These are phyloP conservation scores for Pseudogymnoascus sp. DNA, from an alignment of 2,329 filamentous ascomycete genomes.

Conservation along the genomic window DNA sequence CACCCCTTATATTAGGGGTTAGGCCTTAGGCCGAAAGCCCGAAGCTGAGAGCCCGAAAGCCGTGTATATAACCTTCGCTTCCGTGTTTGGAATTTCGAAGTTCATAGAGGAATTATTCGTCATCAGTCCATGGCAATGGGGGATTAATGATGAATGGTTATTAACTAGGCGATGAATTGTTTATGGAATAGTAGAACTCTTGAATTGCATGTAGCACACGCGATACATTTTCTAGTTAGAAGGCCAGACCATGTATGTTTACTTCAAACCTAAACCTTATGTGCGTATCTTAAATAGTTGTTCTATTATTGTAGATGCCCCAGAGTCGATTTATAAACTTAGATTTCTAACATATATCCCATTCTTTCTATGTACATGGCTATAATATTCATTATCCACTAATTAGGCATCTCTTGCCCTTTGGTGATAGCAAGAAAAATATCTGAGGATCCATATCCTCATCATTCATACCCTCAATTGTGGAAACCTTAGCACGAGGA, in stretches of 20 bases:
- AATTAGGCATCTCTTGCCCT: slow-evolving; percentile 28
- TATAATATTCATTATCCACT: background rate
- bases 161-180: too few species aligned
- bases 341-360: background rate
- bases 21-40: too few species aligned
- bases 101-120: too few species aligned
- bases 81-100: background rate
- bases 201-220: too few species aligned
- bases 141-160: too few species aligned
- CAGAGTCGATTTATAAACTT: slow-evolving; percentile 21
- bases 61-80: background rate
- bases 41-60: too few species aligned
- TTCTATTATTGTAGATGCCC: slow-evolving; percentile 37
- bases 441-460: slow-evolving; percentile 29
- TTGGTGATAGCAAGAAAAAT: slow-evolving; percentile 29
- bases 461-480: slow-evolving; percentile 29
- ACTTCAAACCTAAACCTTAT: slow-evolving; percentile 27
- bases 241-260: background rate
- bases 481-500: slow-evolving; percentile 28
- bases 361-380: background rate
- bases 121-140: too few species aligned
- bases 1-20: too few species aligned
- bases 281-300: slow-evolving; percentile 41
- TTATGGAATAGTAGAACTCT: too few species aligned
- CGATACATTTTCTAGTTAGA: too few species aligned